phyloP scores from a whole-genome alignment of 1,139 yeast genomes.

The Pichia sp. region DNA sequence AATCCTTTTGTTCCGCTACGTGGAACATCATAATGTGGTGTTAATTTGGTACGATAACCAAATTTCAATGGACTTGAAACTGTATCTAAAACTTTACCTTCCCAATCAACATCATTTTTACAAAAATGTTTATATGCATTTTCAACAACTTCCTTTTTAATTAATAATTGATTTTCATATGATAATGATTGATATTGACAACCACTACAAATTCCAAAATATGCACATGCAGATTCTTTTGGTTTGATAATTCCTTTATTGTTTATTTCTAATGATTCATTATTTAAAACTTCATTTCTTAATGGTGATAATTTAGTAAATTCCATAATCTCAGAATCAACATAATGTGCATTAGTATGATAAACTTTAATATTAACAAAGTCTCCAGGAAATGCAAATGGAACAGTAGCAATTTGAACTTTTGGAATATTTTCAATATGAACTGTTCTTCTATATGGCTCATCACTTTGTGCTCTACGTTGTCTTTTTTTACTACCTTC shows the following conservation, averaged over 20 bases:
- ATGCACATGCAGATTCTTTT: slow-evolving; percentile 42
- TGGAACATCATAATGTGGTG: slow-evolving; percentile 94
- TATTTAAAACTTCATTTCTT: slow-evolving; percentile 39
- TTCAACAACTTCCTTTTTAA: slow-evolving; percentile 66
- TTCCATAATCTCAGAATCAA: slow-evolving; percentile 65
- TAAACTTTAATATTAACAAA: slow-evolving; percentile 60
- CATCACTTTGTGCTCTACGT: slow-evolving; percentile 3
- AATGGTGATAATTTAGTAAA: slow-evolving; percentile 41
- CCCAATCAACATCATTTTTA: slow-evolving; percentile 12
- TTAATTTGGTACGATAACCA: slow-evolving; percentile 80
- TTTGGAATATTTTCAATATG: slow-evolving; percentile 10
- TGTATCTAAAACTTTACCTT: slow-evolving; percentile 46
- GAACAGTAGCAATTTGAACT: slow-evolving; percentile 53
- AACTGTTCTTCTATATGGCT: slow-evolving; percentile 14
- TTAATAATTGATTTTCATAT: slow-evolving; percentile 63
- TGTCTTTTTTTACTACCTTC: slow-evolving; percentile 6
- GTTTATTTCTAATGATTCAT: background rate
- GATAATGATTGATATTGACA: slow-evolving; percentile 84
- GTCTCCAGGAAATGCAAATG: slow-evolving; percentile 88
- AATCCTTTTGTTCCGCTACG: slow-evolving; percentile 25
- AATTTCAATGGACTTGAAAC: slow-evolving; percentile 74
- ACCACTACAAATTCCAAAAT: slow-evolving; percentile 81
- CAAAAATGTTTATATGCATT: slow-evolving; percentile 73
- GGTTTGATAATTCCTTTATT: slow-evolving; percentile 20
- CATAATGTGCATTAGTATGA: slow-evolving; percentile 71